phyloP scores from a whole-genome alignment of 768 basidiomycete species.

The Dentipellis sp. region DNA sequence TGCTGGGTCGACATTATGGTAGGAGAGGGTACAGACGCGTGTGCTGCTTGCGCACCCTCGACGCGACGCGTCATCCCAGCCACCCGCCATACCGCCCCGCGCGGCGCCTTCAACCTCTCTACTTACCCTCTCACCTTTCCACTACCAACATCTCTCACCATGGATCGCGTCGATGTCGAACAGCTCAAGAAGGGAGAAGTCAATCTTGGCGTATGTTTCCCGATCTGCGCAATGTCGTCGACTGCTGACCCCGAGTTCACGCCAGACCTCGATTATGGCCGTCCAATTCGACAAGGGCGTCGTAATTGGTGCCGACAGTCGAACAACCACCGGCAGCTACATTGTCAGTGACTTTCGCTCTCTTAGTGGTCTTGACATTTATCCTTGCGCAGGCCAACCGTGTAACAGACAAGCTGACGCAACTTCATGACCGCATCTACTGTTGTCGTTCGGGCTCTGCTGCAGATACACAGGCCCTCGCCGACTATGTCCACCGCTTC shows the following conservation, averaged over 20 bases:
- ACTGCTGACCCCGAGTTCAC: background rate
- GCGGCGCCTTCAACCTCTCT: conserved; percentile 11
- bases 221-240: background rate
- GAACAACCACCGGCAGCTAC: conserved; percentile 94
- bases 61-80: conserved; percentile 27
- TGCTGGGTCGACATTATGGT: conserved; percentile 39
- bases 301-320: conserved; percentile 93
- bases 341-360: conserved; percentile 48
- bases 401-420: conserved; percentile 96
- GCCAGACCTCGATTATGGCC: conserved; percentile 98
- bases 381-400: conserved; percentile 67
- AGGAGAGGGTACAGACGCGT: conserved; percentile 14
- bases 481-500: conserved; percentile 80
- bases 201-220: conserved; percentile 79
- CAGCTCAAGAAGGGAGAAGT: conserved; percentile 92
- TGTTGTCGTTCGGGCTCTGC: conserved; percentile 98
- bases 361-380: background rate
- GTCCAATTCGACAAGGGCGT: conserved; percentile 95
- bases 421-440: conserved; percentile 96
- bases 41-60: background rate
- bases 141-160: conserved; percentile 39
- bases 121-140: conserved; percentile 18
- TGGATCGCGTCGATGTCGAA: conserved; percentile 64
- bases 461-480: conserved; percentile 95
- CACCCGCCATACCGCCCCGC: conserved; percentile 10